A percentile compares a stretch with the other conserved stretches of the same genome.
phyloP scores from a whole-genome alignment of 2,329 filamentous ascomycete genomes.

The Alternaria viburni region DNA sequence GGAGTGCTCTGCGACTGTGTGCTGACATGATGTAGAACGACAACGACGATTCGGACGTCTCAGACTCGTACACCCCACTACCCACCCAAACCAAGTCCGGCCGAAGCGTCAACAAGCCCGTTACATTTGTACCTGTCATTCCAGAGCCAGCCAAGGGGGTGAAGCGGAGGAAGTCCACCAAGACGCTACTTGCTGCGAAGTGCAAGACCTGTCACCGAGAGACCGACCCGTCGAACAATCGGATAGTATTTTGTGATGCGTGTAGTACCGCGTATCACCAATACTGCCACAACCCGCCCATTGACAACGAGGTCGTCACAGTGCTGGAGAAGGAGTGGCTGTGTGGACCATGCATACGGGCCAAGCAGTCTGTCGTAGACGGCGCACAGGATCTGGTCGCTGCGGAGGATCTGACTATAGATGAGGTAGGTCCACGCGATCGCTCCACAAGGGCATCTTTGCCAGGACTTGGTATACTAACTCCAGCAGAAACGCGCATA shows the following conservation, averaged over 20 bases:
- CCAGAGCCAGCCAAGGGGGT: slow-evolving; percentile 55
- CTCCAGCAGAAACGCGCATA: slow-evolving; percentile 65
- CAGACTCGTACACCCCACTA: slow-evolving; percentile 58
- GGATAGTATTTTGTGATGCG: slow-evolving; percentile 85
- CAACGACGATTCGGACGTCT: slow-evolving; percentile 48
- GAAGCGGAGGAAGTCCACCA: slow-evolving; percentile 66
- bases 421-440: slow-evolving; percentile 47
- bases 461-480: background rate
- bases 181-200: slow-evolving; percentile 59
- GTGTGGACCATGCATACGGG: slow-evolving; percentile 65
- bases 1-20: background rate
- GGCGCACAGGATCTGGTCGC: slow-evolving; percentile 49
- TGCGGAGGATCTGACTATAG: slow-evolving; percentile 48
- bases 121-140: slow-evolving; percentile 65
- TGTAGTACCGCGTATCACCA: slow-evolving; percentile 84
- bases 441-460: background rate
- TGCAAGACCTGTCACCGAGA: slow-evolving; percentile 77
- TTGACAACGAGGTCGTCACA: slow-evolving; percentile 71
- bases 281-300: slow-evolving; percentile 77
- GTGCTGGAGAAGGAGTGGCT: slow-evolving; percentile 74
- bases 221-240: slow-evolving; percentile 73
- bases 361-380: slow-evolving; percentile 38
- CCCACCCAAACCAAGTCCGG: slow-evolving; percentile 78
- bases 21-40: slow-evolving; percentile 35
- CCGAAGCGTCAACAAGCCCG: slow-evolving; percentile 71